Conservation (phyloP, 257 asterid species). For the Salvia splendens region DNA sequence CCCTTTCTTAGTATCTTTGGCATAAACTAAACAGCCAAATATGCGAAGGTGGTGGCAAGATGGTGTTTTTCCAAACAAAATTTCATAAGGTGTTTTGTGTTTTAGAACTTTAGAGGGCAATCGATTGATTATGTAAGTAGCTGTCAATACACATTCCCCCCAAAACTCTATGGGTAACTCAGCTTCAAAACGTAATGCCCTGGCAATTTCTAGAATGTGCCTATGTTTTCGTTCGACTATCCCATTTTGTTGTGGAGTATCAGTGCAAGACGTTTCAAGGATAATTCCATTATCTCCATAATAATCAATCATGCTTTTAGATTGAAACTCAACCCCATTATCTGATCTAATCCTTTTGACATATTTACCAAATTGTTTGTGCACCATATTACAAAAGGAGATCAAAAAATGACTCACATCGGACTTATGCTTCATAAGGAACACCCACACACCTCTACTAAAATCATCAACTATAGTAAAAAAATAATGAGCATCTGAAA, state of each 20-base stretch:
- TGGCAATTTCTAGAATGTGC: neutral
- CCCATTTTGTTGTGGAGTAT: neutral
- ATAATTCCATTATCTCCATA: neutral
- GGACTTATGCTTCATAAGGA: neutral
- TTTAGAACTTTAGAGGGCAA: neutral
- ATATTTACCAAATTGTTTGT: neutral
- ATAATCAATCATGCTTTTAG: neutral
- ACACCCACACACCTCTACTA: neutral
- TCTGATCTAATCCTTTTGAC: no score
- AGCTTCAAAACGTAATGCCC: no score
- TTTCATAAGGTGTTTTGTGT: neutral
- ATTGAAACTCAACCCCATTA: neutral
- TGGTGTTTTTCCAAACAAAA: neutral
- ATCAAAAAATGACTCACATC: no score
- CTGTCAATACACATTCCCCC: neutral
- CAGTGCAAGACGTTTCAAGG: neutral
- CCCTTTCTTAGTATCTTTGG: neutral
- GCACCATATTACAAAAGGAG: neutral
- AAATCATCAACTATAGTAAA: neutral
- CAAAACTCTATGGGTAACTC: no score
- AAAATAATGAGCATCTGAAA: neutral
- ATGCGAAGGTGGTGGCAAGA: neutral
- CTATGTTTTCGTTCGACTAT: neutral
- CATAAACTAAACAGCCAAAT: neutral
- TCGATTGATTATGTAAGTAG: neutral